These are phyloP conservation scores for Bruguiera parviflora DNA, from an alignment of 345 rosid species.

Conservation along the genomic window DNA sequence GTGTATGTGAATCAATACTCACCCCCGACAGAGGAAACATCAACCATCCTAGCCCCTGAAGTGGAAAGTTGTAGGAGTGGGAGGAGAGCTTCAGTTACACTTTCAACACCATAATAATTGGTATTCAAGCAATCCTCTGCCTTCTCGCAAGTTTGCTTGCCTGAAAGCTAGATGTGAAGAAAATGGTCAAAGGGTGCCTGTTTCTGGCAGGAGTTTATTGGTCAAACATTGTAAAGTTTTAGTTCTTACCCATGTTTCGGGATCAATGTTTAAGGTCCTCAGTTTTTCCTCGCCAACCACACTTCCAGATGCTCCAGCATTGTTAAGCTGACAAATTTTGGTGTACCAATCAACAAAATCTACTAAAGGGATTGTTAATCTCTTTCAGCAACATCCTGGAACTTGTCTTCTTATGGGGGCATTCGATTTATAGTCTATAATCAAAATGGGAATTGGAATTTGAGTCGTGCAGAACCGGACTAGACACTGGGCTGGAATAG, in stretches of 20 bases:
- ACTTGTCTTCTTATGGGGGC: no score
- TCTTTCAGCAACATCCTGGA: neutral
- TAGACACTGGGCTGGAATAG: no score
- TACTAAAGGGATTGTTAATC: neutral
- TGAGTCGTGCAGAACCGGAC: no score
- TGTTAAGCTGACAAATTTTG: conserved; percentile 35
- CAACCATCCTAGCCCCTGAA: conserved; percentile 49
- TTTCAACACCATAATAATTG: conserved; percentile 41
- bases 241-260: conserved; percentile 37
- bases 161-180: conserved; percentile 37
- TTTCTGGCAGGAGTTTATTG: neutral
- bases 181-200: neutral
- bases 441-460: no score
- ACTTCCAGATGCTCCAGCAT: conserved; percentile 45
- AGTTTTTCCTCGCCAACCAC: conserved; percentile 35
- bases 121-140: conserved; percentile 50
- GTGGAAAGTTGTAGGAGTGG: conserved; percentile 43
- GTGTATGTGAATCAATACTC: conserved; percentile 14
- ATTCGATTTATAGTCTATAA: no score
- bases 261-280: conserved; percentile 41
- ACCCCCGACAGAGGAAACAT: conserved; percentile 46
- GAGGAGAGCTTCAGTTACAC: conserved; percentile 40
- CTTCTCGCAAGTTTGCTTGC: conserved; percentile 35
- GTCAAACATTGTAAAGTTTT: neutral
- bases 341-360: neutral